These are phyloP conservation scores for Trematosphaeria pertusa DNA, from an alignment of 2,329 filamentous ascomycete genomes.

Conservation along the genomic window DNA sequence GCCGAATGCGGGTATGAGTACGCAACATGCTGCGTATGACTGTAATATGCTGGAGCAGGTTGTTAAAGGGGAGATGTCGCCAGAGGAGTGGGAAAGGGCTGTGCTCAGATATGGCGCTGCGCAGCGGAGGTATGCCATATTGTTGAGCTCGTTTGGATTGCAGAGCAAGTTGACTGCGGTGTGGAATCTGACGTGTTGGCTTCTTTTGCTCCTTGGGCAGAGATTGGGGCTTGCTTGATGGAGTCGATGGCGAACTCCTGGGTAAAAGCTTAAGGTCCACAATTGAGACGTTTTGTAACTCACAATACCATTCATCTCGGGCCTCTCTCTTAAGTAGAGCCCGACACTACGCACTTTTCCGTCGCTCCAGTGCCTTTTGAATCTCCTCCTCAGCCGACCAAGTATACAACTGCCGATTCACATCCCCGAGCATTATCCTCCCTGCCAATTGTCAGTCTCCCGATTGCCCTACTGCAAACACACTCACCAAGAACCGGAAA, in stretches of 20 bases:
- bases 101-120: not conserved
- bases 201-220: not conserved
- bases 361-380: slow-evolving; percentile 11
- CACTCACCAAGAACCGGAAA: slow-evolving; percentile 25
- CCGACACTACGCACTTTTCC: no score
- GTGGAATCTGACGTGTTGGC: not conserved
- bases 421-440: slow-evolving; percentile 19
- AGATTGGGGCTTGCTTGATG: slow-evolving; percentile 1
- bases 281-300: no score
- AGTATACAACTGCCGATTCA: slow-evolving; percentile 18
- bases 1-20: slow-evolving; percentile 54
- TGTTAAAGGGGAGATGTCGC: slow-evolving; percentile 42
- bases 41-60: slow-evolving; percentile 46
- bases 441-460: slow-evolving; percentile 7
- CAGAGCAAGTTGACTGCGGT: not conserved
- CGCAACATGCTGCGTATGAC: slow-evolving; percentile 55
- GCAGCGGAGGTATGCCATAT: not conserved
- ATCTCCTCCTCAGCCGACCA: slow-evolving; percentile 22
- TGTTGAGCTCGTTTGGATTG: not conserved
- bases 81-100: slow-evolving; percentile 41
- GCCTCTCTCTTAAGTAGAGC: no score
- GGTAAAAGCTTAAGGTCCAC: no score
- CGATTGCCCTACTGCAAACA: not conserved
- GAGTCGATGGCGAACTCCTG: no score
- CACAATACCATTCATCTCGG: no score